These are phyloP conservation scores for Vaccinium macrocarpon DNA, from an alignment of 148 eudicot species.

Conservation along the genomic window DNA sequence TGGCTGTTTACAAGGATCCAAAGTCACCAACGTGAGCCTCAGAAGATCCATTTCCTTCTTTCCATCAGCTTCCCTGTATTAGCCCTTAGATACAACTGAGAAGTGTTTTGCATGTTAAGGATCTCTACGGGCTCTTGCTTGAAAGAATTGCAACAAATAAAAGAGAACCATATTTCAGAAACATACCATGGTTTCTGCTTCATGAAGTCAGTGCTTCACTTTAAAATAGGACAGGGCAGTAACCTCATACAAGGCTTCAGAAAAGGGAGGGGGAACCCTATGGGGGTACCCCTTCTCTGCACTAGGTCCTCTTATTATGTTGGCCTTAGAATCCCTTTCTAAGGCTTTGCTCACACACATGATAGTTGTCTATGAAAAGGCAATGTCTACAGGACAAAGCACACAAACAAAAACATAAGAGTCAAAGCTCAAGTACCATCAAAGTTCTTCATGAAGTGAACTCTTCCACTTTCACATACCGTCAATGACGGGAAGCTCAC, in stretches of 20 bases:
- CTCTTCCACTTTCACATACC: not conserved
- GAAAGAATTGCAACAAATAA: not conserved
- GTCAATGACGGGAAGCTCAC: constrained; percentile 1
- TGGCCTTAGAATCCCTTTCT: constrained; percentile 4
- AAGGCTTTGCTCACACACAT: not conserved
- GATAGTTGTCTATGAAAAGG: not conserved
- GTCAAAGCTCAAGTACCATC: constrained; percentile 5
- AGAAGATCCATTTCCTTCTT: constrained; percentile 1
- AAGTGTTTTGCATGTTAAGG: not conserved
- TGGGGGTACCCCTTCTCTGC: not conserved
- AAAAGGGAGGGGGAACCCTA: not conserved
- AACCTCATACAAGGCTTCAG: not conserved
- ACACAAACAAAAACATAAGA: not conserved
- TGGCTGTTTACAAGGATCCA: not conserved
- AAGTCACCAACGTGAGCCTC: not conserved
- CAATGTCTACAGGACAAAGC: not conserved
- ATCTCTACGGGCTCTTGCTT: not conserved
- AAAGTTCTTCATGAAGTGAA: not conserved
- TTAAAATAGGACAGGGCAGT: not conserved
- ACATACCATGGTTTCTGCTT: not conserved
- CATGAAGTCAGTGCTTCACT: constrained; percentile 13
- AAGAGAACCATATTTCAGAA: not conserved
- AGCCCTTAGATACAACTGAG: not conserved
- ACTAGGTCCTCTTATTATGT: not conserved
- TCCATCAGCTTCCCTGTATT: not conserved